A percentile compares a stretch with the other conserved stretches of the same genome.
Conservation (phyloP, 345 rosid species). For the Linum trigynum region DNA sequence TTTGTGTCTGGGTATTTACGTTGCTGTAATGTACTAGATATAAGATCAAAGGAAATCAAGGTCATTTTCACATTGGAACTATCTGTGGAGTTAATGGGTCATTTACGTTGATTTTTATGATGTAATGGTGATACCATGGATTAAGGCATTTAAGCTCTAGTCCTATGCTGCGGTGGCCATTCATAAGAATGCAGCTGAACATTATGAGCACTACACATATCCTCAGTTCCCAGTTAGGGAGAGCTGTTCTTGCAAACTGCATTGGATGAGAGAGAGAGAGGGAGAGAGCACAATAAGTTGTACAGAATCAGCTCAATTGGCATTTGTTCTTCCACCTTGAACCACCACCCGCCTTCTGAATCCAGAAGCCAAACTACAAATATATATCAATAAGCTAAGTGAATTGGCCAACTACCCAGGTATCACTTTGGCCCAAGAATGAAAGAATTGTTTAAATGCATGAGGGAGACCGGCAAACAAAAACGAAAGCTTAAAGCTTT, state of each 20-base stretch:
- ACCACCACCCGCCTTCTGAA: slow-evolving; percentile 4
- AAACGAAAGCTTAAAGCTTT: slow-evolving; percentile 27
- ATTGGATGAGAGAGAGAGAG: neutral
- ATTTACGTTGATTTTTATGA: too few relatives aligned
- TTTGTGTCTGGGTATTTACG: too few relatives aligned
- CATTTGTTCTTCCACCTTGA: neutral
- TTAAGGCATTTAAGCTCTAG: too few relatives aligned
- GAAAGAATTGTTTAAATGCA: slow-evolving; percentile 32
- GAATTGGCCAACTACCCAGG: slow-evolving; percentile 11
- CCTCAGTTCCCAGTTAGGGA: neutral
- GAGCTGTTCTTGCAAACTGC: slow-evolving; percentile 17
- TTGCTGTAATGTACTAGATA: too few relatives aligned
- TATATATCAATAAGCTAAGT: slow-evolving; percentile 8
- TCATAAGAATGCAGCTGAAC: slow-evolving; percentile 11
- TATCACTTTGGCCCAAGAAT: slow-evolving; percentile 25
- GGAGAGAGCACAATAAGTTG: neutral
- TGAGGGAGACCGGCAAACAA: neutral
- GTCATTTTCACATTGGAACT: too few relatives aligned
- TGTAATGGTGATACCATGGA: too few relatives aligned
- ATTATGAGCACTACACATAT: slow-evolving; percentile 11
- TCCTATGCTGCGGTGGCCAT: slow-evolving; percentile 7
- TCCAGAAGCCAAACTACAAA: slow-evolving; percentile 10
- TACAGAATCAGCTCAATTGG: slow-evolving; percentile 6
- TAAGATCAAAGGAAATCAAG: too few relatives aligned
- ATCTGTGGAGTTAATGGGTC: neutral